Conservation (phyloP, 2,329 filamentous ascomycete species). For the Penicillium sclerotigenum region DNA sequence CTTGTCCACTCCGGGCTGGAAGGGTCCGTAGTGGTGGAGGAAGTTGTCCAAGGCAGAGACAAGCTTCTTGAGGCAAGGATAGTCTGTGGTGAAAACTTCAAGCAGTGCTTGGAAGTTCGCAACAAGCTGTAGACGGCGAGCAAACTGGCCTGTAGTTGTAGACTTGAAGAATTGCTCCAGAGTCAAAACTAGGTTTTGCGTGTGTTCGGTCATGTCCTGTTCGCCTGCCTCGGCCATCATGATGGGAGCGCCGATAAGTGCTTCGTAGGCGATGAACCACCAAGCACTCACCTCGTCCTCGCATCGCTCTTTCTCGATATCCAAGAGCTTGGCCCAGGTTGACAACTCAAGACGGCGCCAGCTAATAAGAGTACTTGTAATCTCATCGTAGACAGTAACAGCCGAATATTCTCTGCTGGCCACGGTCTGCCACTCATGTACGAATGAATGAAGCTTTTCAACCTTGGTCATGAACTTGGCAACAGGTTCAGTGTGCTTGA, state of each 20-base stretch:
- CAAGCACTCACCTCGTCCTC: slow-evolving; percentile 77
- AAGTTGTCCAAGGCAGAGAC: slow-evolving; percentile 70
- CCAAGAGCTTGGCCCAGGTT: slow-evolving; percentile 86
- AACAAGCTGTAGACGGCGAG: slow-evolving; percentile 68
- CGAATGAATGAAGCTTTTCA: slow-evolving; percentile 78
- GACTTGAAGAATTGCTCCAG: slow-evolving; percentile 75
- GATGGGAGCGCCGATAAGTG: slow-evolving; percentile 72
- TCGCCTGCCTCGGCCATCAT: slow-evolving; percentile 59
- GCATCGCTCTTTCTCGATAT: slow-evolving; percentile 75
- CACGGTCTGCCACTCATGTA: slow-evolving; percentile 95
- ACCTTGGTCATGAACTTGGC: slow-evolving; percentile 81
- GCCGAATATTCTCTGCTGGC: slow-evolving; percentile 77
- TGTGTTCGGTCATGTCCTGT: slow-evolving; percentile 62
- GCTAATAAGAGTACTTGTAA: slow-evolving; percentile 76
- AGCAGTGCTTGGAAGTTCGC: slow-evolving; percentile 62
- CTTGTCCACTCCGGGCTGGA: slow-evolving; percentile 63
- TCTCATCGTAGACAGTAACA: slow-evolving; percentile 65
- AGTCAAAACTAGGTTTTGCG: slow-evolving; percentile 67
- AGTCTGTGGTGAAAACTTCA: slow-evolving; percentile 57
- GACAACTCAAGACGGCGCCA: slow-evolving; percentile 90
- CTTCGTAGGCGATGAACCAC: slow-evolving; percentile 97
- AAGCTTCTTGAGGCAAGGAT: slow-evolving; percentile 58
- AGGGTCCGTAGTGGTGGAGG: slow-evolving; percentile 69
- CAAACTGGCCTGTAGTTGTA: slow-evolving; percentile 78
- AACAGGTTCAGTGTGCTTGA: slow-evolving; percentile 77